These are phyloP conservation scores for Phycomyces nitens DNA, from an alignment of 192 early-diverging fungal genomes.

Conservation along the genomic window DNA sequence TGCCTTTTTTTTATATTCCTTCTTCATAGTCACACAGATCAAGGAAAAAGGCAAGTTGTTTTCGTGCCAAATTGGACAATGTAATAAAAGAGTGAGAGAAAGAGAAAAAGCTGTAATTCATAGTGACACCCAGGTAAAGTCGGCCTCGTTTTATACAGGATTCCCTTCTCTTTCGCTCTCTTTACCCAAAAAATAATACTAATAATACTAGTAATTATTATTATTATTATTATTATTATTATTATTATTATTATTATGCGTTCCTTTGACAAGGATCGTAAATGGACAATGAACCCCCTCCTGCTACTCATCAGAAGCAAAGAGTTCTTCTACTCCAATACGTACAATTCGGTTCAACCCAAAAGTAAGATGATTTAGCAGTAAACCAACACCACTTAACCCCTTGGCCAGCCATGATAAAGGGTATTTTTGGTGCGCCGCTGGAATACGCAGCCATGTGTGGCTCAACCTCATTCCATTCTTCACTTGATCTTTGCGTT, in stretches of 20 bases:
- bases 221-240: too few species aligned
- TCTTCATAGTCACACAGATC: conserved; percentile 3
- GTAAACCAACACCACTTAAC: not conserved
- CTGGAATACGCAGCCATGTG: conserved; percentile 25
- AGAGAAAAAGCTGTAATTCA: too few species aligned
- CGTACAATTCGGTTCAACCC: not conserved
- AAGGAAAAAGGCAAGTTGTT: conserved; percentile 3
- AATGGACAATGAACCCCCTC: not conserved
- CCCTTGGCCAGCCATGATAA: not conserved
- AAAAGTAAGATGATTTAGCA: not conserved
- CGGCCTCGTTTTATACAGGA: too few species aligned
- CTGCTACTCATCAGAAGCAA: not conserved
- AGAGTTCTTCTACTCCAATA: not conserved
- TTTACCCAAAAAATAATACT: too few species aligned
- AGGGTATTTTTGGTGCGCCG: conserved; percentile 31
- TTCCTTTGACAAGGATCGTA: too few species aligned
- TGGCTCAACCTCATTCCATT: conserved; percentile 11
- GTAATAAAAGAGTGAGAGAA: too few species aligned
- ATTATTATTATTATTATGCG: too few species aligned
- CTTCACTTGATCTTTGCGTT: conserved; percentile 23
- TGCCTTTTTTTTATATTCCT: too few species aligned
- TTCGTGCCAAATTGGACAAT: conserved; percentile 1
- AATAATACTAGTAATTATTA: too few species aligned
- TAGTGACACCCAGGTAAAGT: too few species aligned
- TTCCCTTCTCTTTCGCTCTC: too few species aligned